phyloP scores from a whole-genome alignment of 495 filamentous ascomycete genomes.

The Pyrenopolyporus hunteri region DNA sequence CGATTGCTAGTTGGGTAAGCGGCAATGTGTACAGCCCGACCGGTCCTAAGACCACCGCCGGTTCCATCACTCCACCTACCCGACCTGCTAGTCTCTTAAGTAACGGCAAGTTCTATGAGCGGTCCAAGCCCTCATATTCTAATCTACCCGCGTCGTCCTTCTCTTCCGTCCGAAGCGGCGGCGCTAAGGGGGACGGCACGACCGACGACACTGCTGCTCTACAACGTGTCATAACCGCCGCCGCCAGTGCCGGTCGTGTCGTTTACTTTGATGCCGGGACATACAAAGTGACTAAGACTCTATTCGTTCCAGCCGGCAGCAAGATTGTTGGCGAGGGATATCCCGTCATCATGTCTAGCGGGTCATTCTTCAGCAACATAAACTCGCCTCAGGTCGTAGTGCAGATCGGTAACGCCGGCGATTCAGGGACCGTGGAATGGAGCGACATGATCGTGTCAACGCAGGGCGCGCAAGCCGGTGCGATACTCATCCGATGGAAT shows the following conservation, averaged over 20 bases:
- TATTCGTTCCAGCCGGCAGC: constrained; percentile 74
- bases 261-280: constrained; percentile 87
- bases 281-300: constrained; percentile 78
- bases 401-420: constrained; percentile 74
- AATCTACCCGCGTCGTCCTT: constrained; percentile 60
- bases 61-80: constrained; percentile 43
- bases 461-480: constrained; percentile 75
- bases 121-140: constrained; percentile 77
- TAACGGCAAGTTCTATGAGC: constrained; percentile 57
- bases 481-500: constrained; percentile 89
- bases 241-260: constrained; percentile 60
- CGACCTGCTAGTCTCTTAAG: constrained; percentile 47
- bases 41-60: constrained; percentile 46
- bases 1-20: constrained; percentile 56
- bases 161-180: constrained; percentile 70
- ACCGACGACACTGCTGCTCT: constrained; percentile 70
- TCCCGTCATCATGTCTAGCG: constrained; percentile 80
- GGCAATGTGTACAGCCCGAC: constrained; percentile 50
- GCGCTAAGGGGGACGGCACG: constrained; percentile 74
- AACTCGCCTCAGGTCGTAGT: constrained; percentile 70
- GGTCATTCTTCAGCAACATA: constrained; percentile 67
- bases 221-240: constrained; percentile 69
- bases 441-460: constrained; percentile 78
- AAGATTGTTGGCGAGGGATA: constrained; percentile 83
- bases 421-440: constrained; percentile 77